Evolutionary conservation across 2,329 filamentous ascomycete species (phyloP).

Genomic region (Metarhizium sp.): DNA sequence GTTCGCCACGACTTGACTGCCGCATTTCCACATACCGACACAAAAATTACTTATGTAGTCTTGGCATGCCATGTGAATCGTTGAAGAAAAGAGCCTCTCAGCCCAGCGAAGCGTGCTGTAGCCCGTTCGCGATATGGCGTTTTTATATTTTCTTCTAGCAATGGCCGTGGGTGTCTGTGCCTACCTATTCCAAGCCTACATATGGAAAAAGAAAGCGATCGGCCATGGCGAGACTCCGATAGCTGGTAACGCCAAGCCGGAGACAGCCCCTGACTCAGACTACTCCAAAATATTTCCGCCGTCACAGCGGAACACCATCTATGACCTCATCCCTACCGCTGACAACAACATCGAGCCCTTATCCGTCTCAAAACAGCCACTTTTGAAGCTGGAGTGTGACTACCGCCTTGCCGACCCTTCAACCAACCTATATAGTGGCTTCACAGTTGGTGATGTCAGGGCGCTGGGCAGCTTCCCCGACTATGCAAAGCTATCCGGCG

Average conservation of each 20-base stretch:
- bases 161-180: background rate
- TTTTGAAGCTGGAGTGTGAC: too few species aligned
- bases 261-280: background rate
- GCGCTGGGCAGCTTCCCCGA: constrained; percentile 69
- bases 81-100: background rate
- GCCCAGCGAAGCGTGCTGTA: background rate
- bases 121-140: background rate
- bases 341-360: too few species aligned
- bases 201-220: background rate
- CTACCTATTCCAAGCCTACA: background rate
- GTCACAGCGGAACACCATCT: too few species aligned
- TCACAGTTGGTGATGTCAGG: constrained; percentile 60
- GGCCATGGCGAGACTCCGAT: background rate
- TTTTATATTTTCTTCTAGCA: background rate
- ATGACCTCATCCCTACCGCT: too few species aligned
- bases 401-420: too few species aligned
- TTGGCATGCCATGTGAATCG: too few species aligned
- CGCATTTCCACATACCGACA: too few species aligned
- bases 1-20: too few species aligned
- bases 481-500: constrained; percentile 65
- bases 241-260: background rate
- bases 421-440: constrained; percentile 39
- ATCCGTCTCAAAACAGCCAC: too few species aligned
- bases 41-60: too few species aligned
- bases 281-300: too few species aligned